Conservation (phyloP, 805 yeast genomes). For the Blastobotrys parvus region DNA sequence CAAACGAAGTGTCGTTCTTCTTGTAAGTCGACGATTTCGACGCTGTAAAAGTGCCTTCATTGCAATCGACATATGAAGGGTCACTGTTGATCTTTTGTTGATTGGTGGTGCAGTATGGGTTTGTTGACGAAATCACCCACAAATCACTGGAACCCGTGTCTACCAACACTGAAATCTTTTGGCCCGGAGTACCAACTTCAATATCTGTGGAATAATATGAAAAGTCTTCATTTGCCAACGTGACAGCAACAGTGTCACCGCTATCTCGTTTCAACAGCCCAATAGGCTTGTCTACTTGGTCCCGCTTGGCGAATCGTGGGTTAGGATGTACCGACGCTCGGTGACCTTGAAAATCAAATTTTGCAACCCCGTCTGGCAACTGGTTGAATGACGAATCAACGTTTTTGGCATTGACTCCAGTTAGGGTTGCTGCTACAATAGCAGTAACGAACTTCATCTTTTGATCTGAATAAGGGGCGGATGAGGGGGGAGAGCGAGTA, state of each 20-base stretch:
- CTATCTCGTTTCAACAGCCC: slow-evolving; percentile 2
- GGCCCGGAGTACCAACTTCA: slow-evolving; percentile 48
- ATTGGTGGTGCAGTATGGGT: slow-evolving; percentile 38
- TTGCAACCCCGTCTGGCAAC: slow-evolving; percentile 7
- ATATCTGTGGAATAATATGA: slow-evolving; percentile 26
- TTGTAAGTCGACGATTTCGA: slow-evolving; percentile 24
- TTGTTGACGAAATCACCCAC: slow-evolving; percentile 48
- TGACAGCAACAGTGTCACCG: slow-evolving; percentile 12
- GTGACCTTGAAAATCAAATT: slow-evolving; percentile 10
- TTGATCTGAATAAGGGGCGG: no score
- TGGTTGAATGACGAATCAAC: neutral
- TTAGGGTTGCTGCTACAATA: neutral
- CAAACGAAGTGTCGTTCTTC: slow-evolving; percentile 17
- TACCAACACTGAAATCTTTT: slow-evolving; percentile 44
- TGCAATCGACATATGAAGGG: slow-evolving; percentile 15
- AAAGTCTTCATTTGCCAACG: slow-evolving; percentile 18
- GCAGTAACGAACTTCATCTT: no score
- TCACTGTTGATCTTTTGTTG: slow-evolving; percentile 23
- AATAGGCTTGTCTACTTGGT: slow-evolving; percentile 1
- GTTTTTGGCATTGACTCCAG: neutral
- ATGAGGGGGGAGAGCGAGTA: no score
- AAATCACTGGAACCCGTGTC: slow-evolving; percentile 77
- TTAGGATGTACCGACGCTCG: slow-evolving; percentile 11
- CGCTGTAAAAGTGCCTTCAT: slow-evolving; percentile 25
- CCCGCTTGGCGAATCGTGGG: slow-evolving; percentile 8